These are phyloP conservation scores for Pseudogymnoascus sp. DNA, from an alignment of 2,329 filamentous ascomycete genomes.

Conservation along the genomic window DNA sequence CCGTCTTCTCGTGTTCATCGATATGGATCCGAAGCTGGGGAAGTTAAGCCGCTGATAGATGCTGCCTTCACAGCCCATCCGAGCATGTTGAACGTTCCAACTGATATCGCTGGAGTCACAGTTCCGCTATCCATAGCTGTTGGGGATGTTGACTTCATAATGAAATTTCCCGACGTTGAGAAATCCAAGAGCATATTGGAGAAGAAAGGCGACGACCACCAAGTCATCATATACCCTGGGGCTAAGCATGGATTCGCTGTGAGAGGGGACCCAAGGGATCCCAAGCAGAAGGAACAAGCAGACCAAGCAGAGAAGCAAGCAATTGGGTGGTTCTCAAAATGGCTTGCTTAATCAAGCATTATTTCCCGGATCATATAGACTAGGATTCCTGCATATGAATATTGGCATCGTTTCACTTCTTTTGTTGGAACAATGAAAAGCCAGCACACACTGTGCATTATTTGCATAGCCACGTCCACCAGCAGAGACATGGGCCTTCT, in stretches of 20 bases:
- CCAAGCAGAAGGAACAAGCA: conserved; percentile 22
- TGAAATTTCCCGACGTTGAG: conserved; percentile 25
- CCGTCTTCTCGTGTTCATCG: conserved; percentile 19
- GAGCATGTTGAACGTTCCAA: conserved; percentile 38
- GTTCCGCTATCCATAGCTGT: conserved; percentile 39
- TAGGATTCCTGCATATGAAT: neutral
- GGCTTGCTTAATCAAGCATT: neutral
- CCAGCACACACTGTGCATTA: neutral
- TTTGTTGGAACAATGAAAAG: neutral
- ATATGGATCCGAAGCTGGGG: conserved; percentile 13
- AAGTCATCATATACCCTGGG: conserved; percentile 26
- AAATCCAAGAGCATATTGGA: conserved; percentile 18
- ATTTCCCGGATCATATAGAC: neutral
- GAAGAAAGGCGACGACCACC: conserved; percentile 19
- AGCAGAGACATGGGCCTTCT: neutral
- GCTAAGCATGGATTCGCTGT: conserved; percentile 33
- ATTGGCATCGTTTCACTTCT: neutral
- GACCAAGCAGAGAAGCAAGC: conserved; percentile 30
- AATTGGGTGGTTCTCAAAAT: conserved; percentile 26
- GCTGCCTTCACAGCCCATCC: conserved; percentile 47
- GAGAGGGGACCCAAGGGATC: conserved; percentile 25
- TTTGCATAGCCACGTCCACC: neutral
- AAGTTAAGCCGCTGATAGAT: conserved; percentile 37
- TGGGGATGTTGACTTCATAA: conserved; percentile 35
- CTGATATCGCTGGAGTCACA: conserved; percentile 35